phyloP scores from a whole-genome alignment of 176 grass and related monocot genomes.

The Poa annua region DNA sequence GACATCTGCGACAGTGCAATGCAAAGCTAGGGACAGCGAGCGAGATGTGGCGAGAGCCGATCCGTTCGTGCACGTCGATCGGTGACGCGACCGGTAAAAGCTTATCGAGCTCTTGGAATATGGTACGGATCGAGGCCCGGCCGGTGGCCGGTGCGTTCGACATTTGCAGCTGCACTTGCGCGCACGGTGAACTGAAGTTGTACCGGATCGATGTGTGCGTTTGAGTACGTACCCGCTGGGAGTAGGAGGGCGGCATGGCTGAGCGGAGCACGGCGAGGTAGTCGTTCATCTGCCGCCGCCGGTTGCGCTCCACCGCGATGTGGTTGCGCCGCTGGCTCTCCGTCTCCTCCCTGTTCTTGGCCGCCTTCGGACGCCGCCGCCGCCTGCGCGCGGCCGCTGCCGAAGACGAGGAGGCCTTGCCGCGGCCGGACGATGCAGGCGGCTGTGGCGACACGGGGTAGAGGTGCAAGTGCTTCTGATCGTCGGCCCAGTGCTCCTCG shows the following conservation, averaged over 20 bases:
- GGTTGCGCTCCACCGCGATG: constrained; percentile 98
- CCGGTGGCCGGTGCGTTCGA: too few relatives aligned
- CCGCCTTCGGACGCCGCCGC: constrained; percentile 33
- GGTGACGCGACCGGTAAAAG: constrained; percentile 32
- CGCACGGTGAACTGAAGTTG: background rate
- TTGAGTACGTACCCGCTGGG: constrained; percentile 70
- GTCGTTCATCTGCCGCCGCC: constrained; percentile 95
- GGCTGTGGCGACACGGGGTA: background rate
- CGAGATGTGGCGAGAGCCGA: constrained; percentile 25
- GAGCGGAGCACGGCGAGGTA: constrained; percentile 89
- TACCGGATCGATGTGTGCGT: background rate
- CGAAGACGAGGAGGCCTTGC: constrained; percentile 13
- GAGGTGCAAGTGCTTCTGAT: background rate
- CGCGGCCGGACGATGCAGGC: background rate
- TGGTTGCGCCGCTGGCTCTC: constrained; percentile 68
- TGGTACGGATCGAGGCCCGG: background rate
- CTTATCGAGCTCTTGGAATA: constrained; percentile 21
- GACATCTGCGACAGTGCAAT: constrained; percentile 49
- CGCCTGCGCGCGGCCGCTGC: constrained; percentile 25
- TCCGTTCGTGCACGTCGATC: constrained; percentile 44
- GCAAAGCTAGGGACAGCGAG: constrained; percentile 12
- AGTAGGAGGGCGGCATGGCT: constrained; percentile 81
- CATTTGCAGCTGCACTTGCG: background rate
- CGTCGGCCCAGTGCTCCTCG: constrained; percentile 43
- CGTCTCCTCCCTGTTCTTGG: constrained; percentile 58